Percentiles rank a stretch among this genome's conserved stretches.
phyloP scores from a whole-genome alignment of 306 rosid species.

The Lathyrus aphaca region DNA sequence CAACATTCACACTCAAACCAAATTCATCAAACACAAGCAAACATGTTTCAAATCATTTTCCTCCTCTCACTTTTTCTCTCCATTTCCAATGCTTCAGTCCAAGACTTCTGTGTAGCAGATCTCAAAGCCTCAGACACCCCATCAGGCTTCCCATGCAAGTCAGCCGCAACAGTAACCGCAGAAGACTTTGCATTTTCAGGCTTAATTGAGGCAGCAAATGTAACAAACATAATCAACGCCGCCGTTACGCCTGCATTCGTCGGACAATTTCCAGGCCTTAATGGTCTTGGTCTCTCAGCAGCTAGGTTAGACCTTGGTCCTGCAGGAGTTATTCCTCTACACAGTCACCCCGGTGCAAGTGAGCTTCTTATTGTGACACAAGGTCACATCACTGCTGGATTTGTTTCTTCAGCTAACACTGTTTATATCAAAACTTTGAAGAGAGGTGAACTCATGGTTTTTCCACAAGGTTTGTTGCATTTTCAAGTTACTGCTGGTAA shows the following conservation, averaged over 20 bases:
- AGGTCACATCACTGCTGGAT: constrained; percentile 65
- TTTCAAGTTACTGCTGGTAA: constrained; percentile 61
- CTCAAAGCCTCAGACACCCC: constrained; percentile 59
- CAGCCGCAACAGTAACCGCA: constrained; percentile 46
- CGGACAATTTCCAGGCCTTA: constrained; percentile 66
- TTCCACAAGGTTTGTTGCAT: constrained; percentile 87
- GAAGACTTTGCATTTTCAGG: constrained; percentile 63
- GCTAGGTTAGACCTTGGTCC: constrained; percentile 70
- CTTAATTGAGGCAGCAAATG: constrained; percentile 54
- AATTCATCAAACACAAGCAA: constrained; percentile 4
- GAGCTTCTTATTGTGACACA: constrained; percentile 57
- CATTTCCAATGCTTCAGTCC: constrained; percentile 52
- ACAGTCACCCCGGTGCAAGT: constrained; percentile 78
- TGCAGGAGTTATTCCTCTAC: constrained; percentile 78
- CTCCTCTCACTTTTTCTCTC: constrained; percentile 57
- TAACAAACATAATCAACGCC: constrained; percentile 62
- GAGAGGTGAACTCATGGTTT: constrained; percentile 69
- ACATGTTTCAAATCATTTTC: constrained; percentile 57
- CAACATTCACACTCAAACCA: constrained; percentile 14
- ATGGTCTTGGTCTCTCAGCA: constrained; percentile 72
- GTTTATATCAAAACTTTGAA: constrained; percentile 61
- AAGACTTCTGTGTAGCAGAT: constrained; percentile 81
- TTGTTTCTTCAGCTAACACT: constrained; percentile 58
- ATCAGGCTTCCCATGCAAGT: constrained; percentile 66
- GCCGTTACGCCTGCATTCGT: constrained; percentile 86